Percentiles rank a stretch among this genome's conserved stretches.
Conservation (phyloP, 1,139 yeast genomes). For the Trichomonascaceae sp. region DNA sequence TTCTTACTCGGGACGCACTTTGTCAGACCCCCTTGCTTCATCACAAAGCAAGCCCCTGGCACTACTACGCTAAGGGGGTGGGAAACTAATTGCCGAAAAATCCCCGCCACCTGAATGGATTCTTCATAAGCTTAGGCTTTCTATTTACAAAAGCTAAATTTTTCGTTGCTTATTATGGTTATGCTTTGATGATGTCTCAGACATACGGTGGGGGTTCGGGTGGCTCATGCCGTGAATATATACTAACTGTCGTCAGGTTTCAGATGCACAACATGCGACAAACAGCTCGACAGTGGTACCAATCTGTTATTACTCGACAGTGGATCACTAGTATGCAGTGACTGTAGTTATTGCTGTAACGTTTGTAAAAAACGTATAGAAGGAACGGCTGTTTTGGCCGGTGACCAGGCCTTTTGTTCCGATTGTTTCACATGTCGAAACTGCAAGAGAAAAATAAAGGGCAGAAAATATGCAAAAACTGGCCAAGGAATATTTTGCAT, state of each 20-base stretch:
- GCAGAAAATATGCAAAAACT: constrained; percentile 86
- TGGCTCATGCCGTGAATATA: background rate
- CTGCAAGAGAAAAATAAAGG: constrained; percentile 84
- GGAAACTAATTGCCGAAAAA: background rate
- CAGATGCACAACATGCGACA: constrained; percentile 76
- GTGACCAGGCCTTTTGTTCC: constrained; percentile 90
- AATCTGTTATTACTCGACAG: constrained; percentile 88
- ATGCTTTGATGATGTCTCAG: background rate
- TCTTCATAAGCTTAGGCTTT: background rate
- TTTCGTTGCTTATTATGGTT: background rate
- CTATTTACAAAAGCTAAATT: background rate
- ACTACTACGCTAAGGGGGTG: background rate
- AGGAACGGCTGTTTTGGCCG: constrained; percentile 92
- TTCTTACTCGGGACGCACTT: background rate
- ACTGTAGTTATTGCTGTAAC: constrained; percentile 84
- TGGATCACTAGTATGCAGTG: constrained; percentile 84
- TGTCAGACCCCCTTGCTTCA: constrained; percentile 1
- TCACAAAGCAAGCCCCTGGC: background rate
- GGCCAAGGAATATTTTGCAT: constrained; percentile 91
- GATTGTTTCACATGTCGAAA: constrained; percentile 86
- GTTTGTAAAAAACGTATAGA: constrained; percentile 87
- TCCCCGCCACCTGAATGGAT: background rate
- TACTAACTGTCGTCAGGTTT: constrained; percentile 37
- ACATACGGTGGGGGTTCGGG: background rate
- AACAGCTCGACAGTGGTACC: constrained; percentile 76